Evolutionary conservation across 805 yeast genomes (phyloP), one percentile per base, ranked within the genome.

Genomic region (Yamadazyma insecticola): DNA sequence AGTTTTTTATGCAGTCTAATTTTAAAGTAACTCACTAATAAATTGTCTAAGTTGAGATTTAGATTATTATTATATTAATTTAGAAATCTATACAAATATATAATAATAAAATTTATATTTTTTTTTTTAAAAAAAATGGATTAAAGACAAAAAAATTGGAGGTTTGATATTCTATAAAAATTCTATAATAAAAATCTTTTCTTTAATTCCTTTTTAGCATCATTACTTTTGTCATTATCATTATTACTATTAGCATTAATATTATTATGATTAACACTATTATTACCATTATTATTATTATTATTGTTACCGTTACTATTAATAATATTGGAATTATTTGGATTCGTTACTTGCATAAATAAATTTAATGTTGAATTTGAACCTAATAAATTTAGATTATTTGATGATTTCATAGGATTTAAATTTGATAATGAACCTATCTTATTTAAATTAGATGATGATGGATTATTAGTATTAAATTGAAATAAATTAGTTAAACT

Each of bases 401-500:
- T 36, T 4, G 40, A 31, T 5, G 44, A 40, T 19, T 33, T 31
- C 23, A 41, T 25, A n/a, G n/a, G n/a, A n/a, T n/a, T n/a, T n/a
- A n/a, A n/a, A 26, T 33, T 37, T 5, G 41, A 37, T 24, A 40
- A 30, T 4, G 40, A 35, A 9, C 36, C 21, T 6, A 35, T 29
- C 19, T 33, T 35, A 14, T 32, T 37, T 22, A 40, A 32, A 29
- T 33, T 35, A 20, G 30, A 29, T 3, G 35, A 30, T 11, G 40
- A 33, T 6, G 6, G 6, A 18, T 18, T 7, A 10, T 10, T 2
- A 21, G 24, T 34, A 19, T 36, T 43, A 32, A 52, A 43, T 28
- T 48, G 57, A 13, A 54, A 43, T 33, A 55, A 41, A 36, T 54
- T 53, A 5, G 54, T 45, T 29, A 53, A 35, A 33, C 43, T 45